Evolutionary conservation across 306 rosid genomes (phyloP).

Genomic region (Cotoneaster glaucophyllus): DNA sequence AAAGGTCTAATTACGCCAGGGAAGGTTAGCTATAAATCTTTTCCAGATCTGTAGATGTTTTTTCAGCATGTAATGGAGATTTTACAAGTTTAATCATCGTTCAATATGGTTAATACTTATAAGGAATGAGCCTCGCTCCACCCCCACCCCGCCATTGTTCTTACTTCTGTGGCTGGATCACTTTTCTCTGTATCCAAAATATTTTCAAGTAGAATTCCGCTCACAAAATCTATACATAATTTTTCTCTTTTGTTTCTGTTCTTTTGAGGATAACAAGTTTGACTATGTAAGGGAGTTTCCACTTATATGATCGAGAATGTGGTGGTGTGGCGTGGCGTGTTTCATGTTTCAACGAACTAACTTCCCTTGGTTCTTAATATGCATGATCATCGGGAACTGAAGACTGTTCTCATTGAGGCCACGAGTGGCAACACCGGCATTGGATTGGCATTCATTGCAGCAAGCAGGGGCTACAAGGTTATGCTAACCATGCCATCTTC

Average conservation of each 20-base stretch:
- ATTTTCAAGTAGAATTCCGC: background rate
- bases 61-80: background rate
- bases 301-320: background rate
- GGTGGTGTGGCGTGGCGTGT: too few species aligned
- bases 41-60: background rate
- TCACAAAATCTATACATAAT: background rate
- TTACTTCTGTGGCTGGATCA: too few species aligned
- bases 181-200: background rate
- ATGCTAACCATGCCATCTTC: conserved; percentile 52
- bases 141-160: too few species aligned
- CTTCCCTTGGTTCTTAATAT: conserved; percentile 11
- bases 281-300: background rate
- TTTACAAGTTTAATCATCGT: background rate
- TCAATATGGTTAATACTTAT: background rate
- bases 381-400: conserved; percentile 13
- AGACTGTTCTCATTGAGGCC: conserved; percentile 68
- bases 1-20: conserved; percentile 77
- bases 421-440: conserved; percentile 90
- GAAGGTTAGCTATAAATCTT: conserved; percentile 36
- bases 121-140: too few species aligned
- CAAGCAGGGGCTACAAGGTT: conserved; percentile 62
- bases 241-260: background rate
- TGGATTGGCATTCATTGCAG: conserved; percentile 73
- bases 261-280: background rate
- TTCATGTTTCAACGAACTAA: conserved; percentile 14